These are phyloP conservation scores for Fusarium dimerum DNA, from an alignment of 2,329 filamentous ascomycete genomes.

Conservation along the genomic window DNA sequence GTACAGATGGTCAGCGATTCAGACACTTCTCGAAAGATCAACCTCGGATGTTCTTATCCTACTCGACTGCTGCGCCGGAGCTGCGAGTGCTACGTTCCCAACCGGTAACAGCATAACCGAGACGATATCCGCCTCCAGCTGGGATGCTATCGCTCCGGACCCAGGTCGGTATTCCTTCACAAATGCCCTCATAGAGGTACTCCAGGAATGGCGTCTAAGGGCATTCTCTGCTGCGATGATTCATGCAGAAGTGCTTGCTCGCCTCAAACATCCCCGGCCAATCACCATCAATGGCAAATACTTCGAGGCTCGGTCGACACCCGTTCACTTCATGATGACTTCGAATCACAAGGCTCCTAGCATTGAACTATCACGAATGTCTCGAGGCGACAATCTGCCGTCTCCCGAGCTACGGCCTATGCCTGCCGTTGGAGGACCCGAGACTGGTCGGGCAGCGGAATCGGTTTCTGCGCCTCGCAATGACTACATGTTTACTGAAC, in stretches of 20 bases:
- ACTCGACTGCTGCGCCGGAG: constrained; percentile 60
- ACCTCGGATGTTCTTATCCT: constrained; percentile 59
- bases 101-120: constrained; percentile 61
- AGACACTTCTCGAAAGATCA: constrained; percentile 59
- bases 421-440: constrained; percentile 14
- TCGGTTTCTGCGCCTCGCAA: constrained; percentile 21
- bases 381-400: constrained; percentile 26
- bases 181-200: constrained; percentile 58
- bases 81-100: constrained; percentile 60
- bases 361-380: constrained; percentile 52
- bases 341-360: constrained; percentile 59
- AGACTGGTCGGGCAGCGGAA: constrained; percentile 30
- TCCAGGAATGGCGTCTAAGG: constrained; percentile 56
- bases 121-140: constrained; percentile 62
- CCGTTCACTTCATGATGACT: constrained; percentile 65
- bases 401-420: constrained; percentile 22
- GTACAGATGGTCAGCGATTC: constrained; percentile 58
- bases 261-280: constrained; percentile 59
- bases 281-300: constrained; percentile 59
- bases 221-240: constrained; percentile 62
- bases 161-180: constrained; percentile 62
- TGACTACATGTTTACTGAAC: constrained; percentile 41
- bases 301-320: constrained; percentile 59
- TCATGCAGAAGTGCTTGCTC: constrained; percentile 60
- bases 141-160: constrained; percentile 62